phyloP scores from a whole-genome alignment of 768 basidiomycete genomes.

The Tulasnella sp. region DNA sequence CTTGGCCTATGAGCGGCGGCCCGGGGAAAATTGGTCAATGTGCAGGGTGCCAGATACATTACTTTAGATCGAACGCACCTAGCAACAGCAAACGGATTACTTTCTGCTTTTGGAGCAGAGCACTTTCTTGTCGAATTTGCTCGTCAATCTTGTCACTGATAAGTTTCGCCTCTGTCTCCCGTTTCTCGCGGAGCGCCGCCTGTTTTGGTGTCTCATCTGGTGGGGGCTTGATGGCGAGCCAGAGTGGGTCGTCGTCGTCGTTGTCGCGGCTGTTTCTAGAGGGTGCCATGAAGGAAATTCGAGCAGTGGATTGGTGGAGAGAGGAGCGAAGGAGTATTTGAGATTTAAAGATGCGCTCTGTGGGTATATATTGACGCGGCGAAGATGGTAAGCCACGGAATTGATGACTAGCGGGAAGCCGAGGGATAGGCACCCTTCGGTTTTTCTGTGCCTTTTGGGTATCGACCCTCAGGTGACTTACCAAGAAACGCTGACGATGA shows the following conservation, averaged over 20 bases:
- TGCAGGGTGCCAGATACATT: conserved; percentile 31
- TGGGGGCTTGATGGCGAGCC: conserved; percentile 39
- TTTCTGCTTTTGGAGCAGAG: conserved; percentile 42
- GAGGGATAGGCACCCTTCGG: conserved; percentile 6
- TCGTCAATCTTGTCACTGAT: conserved; percentile 73
- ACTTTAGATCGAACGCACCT: conserved; percentile 30
- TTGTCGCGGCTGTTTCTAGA: conserved; percentile 27
- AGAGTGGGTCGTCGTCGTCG: conserved; percentile 31
- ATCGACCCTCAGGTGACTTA: background rate
- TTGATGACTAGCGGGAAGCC: conserved; percentile 9
- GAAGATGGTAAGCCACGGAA: conserved; percentile 2
- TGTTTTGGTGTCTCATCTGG: conserved; percentile 53
- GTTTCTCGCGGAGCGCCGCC: conserved; percentile 48
- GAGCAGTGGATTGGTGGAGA: background rate
- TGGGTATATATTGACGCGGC: background rate
- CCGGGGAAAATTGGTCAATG: conserved; percentile 5
- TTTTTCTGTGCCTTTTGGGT: background rate
- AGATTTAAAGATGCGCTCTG: background rate
- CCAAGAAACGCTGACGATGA: background rate
- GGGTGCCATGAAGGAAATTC: background rate
- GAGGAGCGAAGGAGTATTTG: background rate
- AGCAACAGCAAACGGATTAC: conserved; percentile 62
- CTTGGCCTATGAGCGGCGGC: conserved; percentile 44
- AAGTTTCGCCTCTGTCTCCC: conserved; percentile 55
- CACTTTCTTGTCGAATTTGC: conserved; percentile 50